Percentiles rank a stretch among this genome's conserved stretches.
Evolutionary conservation across 73 alveolate genomes (phyloP).

Genomic region (Loxodes magnus): DNA sequence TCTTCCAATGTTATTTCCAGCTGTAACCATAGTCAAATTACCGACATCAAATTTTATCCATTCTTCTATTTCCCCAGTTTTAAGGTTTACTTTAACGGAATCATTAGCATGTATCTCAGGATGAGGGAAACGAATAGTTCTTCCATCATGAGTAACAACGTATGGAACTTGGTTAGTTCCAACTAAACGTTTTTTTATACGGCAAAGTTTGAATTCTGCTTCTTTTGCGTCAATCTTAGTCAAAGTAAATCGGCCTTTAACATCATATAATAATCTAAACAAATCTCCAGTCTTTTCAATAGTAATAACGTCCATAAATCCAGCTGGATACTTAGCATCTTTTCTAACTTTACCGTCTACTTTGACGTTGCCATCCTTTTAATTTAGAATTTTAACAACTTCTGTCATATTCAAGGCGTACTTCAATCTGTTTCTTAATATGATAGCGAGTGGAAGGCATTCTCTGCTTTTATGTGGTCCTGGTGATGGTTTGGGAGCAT

Average conservation of each 20-base stretch:
- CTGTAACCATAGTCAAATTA: slow-evolving; percentile 57
- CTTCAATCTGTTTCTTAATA: slow-evolving; percentile 80
- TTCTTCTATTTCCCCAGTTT: slow-evolving; percentile 68
- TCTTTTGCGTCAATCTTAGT: slow-evolving; percentile 80
- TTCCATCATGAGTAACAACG: slow-evolving; percentile 92
- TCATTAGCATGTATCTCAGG: slow-evolving; percentile 88
- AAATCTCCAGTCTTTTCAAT: slow-evolving; percentile 59
- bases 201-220: slow-evolving; percentile 92
- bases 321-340: slow-evolving; percentile 93
- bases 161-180: slow-evolving; percentile 96
- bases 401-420: slow-evolving; percentile 85
- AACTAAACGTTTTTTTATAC: slow-evolving; percentile 77
- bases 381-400: slow-evolving; percentile 54
- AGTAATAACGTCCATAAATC: slow-evolving; percentile 90
- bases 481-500: slow-evolving; percentile 90
- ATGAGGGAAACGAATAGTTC: slow-evolving; percentile 96
- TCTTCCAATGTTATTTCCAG: slow-evolving; percentile 89
- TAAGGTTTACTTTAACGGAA: slow-evolving; percentile 69
- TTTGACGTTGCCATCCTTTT: slow-evolving; percentile 70
- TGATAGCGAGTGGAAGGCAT: slow-evolving; percentile 82
- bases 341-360: slow-evolving; percentile 92
- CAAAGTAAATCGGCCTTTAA: slow-evolving; percentile 89
- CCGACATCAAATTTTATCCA: slow-evolving; percentile 83
- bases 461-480: slow-evolving; percentile 97
- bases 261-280: slow-evolving; percentile 94